phyloP scores from a whole-genome alignment of 169 alveolate species.

The Amoebophrya sp. region DNA sequence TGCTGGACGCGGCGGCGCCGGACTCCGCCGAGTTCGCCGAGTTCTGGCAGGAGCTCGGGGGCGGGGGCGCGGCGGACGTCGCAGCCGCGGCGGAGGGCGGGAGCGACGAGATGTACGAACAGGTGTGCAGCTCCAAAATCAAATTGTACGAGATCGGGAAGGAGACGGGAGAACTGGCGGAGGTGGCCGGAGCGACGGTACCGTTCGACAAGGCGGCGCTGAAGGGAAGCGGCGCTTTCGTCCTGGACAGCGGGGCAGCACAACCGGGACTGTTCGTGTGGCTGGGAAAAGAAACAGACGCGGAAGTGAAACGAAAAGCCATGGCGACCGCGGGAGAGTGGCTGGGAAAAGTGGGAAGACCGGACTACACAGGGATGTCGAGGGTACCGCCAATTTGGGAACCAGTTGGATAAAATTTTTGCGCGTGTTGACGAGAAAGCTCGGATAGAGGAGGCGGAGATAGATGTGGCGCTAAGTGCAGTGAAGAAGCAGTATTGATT shows the following conservation, averaged over 20 bases:
- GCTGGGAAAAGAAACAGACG: neutral
- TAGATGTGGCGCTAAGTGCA: too few relatives aligned
- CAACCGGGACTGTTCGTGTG: neutral
- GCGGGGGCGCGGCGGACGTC: neutral
- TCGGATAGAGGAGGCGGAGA: too few relatives aligned
- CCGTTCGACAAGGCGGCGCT: too few relatives aligned
- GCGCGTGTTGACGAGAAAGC: too few relatives aligned
- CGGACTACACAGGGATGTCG: neutral
- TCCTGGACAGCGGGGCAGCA: neutral
- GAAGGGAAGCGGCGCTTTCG: neutral
- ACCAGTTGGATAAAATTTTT: too few relatives aligned
- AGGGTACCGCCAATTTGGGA: too few relatives aligned
- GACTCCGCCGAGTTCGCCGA: neutral
- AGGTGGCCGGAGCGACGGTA: too few relatives aligned
- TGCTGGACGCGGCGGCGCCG: neutral
- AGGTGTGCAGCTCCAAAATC: neutral
- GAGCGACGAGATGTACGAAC: neutral
- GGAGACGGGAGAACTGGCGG: too few relatives aligned
- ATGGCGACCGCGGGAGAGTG: neutral
- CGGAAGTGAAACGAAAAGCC: neutral
- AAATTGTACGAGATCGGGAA: neutral
- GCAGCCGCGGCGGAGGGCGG: neutral
- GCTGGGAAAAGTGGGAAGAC: neutral
- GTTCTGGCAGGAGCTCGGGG: neutral
- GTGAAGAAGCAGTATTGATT: too few relatives aligned